phyloP scores from a whole-genome alignment of 345 rosid species.

The Lepidium aucheri region DNA sequence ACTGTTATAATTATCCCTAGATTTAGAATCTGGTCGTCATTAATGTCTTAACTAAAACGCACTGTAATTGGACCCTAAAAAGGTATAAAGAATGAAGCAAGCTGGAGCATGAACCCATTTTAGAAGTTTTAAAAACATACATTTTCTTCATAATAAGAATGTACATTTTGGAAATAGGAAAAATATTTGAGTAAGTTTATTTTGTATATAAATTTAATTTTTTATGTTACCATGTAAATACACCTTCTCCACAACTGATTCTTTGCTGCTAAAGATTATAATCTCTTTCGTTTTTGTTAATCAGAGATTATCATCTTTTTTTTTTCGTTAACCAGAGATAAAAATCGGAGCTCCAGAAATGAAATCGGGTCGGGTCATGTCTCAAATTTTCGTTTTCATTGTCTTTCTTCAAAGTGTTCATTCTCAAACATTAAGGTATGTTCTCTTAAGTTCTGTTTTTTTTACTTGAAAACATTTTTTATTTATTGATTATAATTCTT shows the following conservation, averaged over 20 bases:
- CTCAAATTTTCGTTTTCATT: conserved; percentile 1
- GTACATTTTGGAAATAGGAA: not conserved
- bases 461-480: not conserved
- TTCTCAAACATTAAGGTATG: conserved; percentile 1
- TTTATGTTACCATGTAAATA: not conserved
- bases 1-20: not conserved
- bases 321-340: not conserved
- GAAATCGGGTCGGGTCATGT: conserved; percentile 2
- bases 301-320: not conserved
- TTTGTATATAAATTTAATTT: not conserved
- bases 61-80: not conserved
- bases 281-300: not conserved
- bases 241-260: not conserved
- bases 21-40: not conserved
- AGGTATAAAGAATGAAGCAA: not conserved
- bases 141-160: not conserved
- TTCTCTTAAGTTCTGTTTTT: not conserved
- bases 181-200: not conserved
- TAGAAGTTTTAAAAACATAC: not conserved
- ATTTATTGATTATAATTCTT: not conserved
- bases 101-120: not conserved
- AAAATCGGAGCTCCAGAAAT: not conserved
- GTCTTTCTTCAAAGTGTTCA: conserved; percentile 16
- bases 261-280: not conserved
- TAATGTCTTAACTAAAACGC: not conserved